phyloP scores from a whole-genome alignment of 1,139 yeast species.

The Sugiyamaella sp. region DNA sequence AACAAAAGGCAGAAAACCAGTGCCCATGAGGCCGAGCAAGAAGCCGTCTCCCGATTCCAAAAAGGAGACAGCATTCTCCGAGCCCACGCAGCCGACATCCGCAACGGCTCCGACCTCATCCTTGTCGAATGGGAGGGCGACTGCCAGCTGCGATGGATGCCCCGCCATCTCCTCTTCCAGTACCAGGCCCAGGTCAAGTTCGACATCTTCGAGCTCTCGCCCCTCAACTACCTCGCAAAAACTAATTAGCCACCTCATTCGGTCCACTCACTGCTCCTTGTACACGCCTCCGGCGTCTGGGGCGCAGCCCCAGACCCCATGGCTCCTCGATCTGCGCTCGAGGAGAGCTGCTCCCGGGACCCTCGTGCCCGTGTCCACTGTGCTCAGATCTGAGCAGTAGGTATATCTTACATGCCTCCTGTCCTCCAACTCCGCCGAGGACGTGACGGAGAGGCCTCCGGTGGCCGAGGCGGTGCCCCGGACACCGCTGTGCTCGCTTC shows the following conservation, averaged over 20 bases:
- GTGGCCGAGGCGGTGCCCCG: no score
- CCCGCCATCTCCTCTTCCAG: slow-evolving; percentile 3
- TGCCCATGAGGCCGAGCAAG: slow-evolving; percentile 1
- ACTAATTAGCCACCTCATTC: neutral
- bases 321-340: neutral
- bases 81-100: slow-evolving; percentile 14
- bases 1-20: neutral
- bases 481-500: no score
- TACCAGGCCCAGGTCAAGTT: slow-evolving; percentile 11
- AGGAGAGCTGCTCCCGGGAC: no score
- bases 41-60: slow-evolving; percentile 4
- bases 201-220: slow-evolving; percentile 9
- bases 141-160: slow-evolving; percentile 11
- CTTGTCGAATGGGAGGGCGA: slow-evolving; percentile 15
- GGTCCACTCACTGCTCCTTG: neutral
- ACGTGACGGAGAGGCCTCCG: no score
- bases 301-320: neutral
- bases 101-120: slow-evolving; percentile 7
- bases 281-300: neutral
- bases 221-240: neutral
- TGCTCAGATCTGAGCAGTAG: no score
- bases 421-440: no score
- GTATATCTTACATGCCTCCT: no score
- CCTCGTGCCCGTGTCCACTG: no score
- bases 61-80: neutral